phyloP scores from a whole-genome alignment of 2,329 filamentous ascomycete species.

The Pestalotiopsis sp. region DNA sequence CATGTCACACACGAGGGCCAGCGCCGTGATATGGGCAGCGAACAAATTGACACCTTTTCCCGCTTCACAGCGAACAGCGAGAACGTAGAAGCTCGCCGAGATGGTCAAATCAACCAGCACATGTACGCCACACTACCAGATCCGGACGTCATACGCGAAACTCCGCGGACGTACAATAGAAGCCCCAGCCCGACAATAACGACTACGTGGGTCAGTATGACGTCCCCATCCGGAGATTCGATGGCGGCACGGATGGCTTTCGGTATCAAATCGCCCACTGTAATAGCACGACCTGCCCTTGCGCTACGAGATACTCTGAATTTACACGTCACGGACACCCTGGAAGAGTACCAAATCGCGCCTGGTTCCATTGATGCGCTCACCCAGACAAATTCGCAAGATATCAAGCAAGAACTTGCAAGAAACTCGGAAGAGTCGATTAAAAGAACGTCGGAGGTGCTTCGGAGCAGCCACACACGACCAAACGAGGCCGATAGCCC shows the following conservation, averaged over 20 bases:
- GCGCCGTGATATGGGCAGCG: conserved; percentile 42
- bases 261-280: neutral
- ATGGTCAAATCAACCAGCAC: neutral
- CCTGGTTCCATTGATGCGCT: neutral
- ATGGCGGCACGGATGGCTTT: neutral
- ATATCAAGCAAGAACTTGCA: too few relatives aligned
- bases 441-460: too few relatives aligned
- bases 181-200: neutral
- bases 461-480: too few relatives aligned
- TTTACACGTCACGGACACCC: neutral
- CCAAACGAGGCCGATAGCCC: too few relatives aligned
- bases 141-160: neutral
- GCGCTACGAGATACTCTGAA: neutral
- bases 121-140: neutral
- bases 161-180: neutral
- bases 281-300: neutral
- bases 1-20: conserved; percentile 70
- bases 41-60: neutral
- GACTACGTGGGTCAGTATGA: neutral
- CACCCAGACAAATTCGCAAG: neutral
- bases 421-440: too few relatives aligned
- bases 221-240: neutral
- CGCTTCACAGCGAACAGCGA: neutral
- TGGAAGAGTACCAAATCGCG: neutral
- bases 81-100: neutral